Evolutionary conservation across 352 stramenopile genomes (phyloP), one percentile per base, ranked within the genome.

Genomic region (Phytopythium chamaehyphon): DNA sequence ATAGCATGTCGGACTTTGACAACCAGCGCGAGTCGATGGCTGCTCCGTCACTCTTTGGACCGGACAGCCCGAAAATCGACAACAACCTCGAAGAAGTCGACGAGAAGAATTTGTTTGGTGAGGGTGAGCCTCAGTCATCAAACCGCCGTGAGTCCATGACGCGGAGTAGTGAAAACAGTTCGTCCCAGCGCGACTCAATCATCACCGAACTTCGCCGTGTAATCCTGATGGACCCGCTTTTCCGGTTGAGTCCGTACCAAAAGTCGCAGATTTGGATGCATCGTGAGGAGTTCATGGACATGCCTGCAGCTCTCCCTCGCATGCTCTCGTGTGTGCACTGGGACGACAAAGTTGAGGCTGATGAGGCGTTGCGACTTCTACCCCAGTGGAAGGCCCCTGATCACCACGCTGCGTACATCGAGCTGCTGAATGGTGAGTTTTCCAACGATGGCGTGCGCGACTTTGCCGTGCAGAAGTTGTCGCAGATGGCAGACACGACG

Each of bases 281-380:
- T 47, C 82, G 82, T 35, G 73, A 91, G 23, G 82, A 93, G 57
- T 91, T 90, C 21, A 73, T 88, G 19, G 76, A 91, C 50, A 76
- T 90, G 24, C 67, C 79, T 6, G 62, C 69, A 14, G 84, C 82
- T 1, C 63, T 95, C 21, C 85, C 85, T n/a, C 81, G 83, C 5
- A 73, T 95, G 15, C 58, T 95, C 9, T 87, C 80, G 2, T 93
- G 83, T 45, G 76, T 92, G 18, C 71, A 93, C 54, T 95, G 85
- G 85, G 78, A 75, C 24, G 77, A 92, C 51, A 66, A 71, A 12
- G 66, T 73, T 50, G 80, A 95, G 57, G 66, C 71, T 16, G 73
- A 91, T 40, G 79, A 91, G 37, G 78, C 82, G 3, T 44, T 91
- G 19, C 60, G 69, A n/a, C 51, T 95, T 14, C 67, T 95, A 44